Percentiles rank a stretch among this genome's conserved stretches.
phyloP scores from a whole-genome alignment of 2,329 filamentous ascomycete genomes.

The Talaromyces sp. region DNA sequence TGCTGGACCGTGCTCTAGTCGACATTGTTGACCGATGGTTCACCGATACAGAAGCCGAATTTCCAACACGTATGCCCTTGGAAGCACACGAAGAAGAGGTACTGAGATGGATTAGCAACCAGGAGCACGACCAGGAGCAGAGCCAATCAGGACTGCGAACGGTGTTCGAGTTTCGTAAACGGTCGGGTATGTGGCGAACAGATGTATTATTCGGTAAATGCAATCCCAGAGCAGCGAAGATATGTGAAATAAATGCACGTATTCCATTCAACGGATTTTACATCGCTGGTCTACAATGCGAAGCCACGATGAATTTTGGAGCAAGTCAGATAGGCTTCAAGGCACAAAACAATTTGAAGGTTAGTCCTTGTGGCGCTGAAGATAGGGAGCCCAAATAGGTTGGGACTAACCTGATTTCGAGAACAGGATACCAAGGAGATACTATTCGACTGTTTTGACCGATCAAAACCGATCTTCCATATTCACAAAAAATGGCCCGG shows the following conservation, averaged over 20 bases:
- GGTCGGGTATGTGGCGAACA: conserved; percentile 27
- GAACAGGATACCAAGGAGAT: conserved; percentile 9
- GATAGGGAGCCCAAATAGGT: not conserved
- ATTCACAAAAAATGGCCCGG: conserved; percentile 17
- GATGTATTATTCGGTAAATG: conserved; percentile 25
- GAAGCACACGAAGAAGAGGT: conserved; percentile 27
- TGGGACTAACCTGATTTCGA: not conserved
- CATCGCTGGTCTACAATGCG: conserved; percentile 7
- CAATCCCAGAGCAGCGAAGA: not conserved
- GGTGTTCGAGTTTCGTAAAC: not conserved
- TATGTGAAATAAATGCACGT: conserved; percentile 29
- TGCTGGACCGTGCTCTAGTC: conserved; percentile 25
- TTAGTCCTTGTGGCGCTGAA: not conserved
- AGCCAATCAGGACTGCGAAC: not conserved
- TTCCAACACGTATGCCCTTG: conserved; percentile 28
- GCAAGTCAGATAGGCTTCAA: conserved; percentile 8
- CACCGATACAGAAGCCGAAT: conserved; percentile 23
- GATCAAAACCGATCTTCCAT: conserved; percentile 10
- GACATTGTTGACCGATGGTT: conserved; percentile 31
- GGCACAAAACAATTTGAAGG: conserved; percentile 8
- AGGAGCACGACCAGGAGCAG: conserved; percentile 1
- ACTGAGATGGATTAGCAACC: conserved; percentile 19
- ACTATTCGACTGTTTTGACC: conserved; percentile 11
- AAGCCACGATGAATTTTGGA: conserved; percentile 8
- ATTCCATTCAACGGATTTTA: conserved; percentile 26